A percentile compares a stretch with the other conserved stretches of the same genome.
Evolutionary conservation across 495 filamentous ascomycete genomes (phyloP).

Genomic region (Zalerion maritima): DNA sequence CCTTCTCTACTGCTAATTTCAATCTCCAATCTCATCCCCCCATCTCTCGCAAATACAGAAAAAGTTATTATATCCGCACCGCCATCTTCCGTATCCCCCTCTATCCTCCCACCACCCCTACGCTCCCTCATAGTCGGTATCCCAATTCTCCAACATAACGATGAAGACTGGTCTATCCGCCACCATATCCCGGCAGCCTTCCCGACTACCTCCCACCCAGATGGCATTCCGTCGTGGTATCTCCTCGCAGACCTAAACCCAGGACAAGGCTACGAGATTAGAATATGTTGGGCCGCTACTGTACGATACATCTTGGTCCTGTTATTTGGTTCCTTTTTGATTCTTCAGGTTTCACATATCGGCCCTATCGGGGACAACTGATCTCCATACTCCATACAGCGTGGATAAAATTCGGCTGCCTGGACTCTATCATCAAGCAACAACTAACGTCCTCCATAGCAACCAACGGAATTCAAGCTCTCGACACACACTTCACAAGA

Average conservation of each 20-base stretch:
- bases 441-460: conserved; percentile 33
- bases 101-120: conserved; percentile 40
- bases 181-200: conserved; percentile 52
- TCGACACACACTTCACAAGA: conserved; percentile 41
- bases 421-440: background rate
- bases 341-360: background rate
- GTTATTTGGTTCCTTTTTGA: background rate
- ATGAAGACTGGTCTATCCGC: conserved; percentile 38
- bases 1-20: conserved; percentile 4
- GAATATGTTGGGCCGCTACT: conserved; percentile 87
- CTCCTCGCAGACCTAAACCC: conserved; percentile 60
- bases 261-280: conserved; percentile 74
- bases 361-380: background rate
- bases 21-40: conserved; percentile 12
- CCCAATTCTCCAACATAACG: too few species aligned
- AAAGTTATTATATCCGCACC: conserved; percentile 82
- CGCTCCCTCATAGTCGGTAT: conserved; percentile 49
- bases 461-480: conserved; percentile 74
- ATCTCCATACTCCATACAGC: background rate
- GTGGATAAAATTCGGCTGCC: background rate
- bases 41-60: conserved; percentile 59
- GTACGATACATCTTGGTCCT: conserved; percentile 37
- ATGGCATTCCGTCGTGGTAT: conserved; percentile 63
- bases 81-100: conserved; percentile 33
- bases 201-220: conserved; percentile 34